Percentiles rank a stretch among this genome's conserved stretches.
These are phyloP conservation scores for Theileria parva DNA, from an alignment of 169 alveolate species.

Conservation along the genomic window DNA sequence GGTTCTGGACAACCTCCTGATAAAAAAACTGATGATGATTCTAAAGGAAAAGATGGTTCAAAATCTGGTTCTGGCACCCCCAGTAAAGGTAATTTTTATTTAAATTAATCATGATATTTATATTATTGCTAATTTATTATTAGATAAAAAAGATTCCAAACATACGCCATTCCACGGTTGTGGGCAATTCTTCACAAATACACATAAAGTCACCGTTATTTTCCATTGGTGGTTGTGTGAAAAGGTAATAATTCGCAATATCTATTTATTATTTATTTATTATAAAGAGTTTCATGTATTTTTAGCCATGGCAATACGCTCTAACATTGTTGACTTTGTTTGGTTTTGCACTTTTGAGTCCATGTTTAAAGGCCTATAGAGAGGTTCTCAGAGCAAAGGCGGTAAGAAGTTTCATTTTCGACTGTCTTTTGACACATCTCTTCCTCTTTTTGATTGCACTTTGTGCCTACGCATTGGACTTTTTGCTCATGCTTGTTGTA, in stretches of 20 bases:
- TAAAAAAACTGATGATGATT: neutral
- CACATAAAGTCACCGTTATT: neutral
- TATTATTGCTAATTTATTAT: neutral
- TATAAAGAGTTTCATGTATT: neutral
- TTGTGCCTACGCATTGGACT: conserved; percentile 65
- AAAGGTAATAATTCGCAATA: neutral
- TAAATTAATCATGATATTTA: neutral
- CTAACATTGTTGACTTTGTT: neutral
- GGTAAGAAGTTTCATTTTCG: conserved; percentile 5
- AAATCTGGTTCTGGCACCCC: neutral
- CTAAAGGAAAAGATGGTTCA: neutral
- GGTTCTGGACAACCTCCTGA: neutral
- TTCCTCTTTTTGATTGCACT: conserved; percentile 59
- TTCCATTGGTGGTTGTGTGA: conserved; percentile 22
- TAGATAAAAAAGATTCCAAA: neutral
- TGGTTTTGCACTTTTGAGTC: conserved; percentile 10
- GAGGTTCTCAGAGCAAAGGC: conserved; percentile 6
- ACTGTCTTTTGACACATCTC: conserved; percentile 15
- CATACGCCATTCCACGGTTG: neutral
- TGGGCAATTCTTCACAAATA: neutral
- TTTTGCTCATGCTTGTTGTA: conserved; percentile 69
- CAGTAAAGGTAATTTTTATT: neutral
- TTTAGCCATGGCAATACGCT: conserved; percentile 23
- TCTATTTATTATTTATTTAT: neutral
- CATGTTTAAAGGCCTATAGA: conserved; percentile 26